These are phyloP conservation scores for Haplosporangium sp. DNA, from an alignment of 371 early-diverging fungal species.

Conservation along the genomic window DNA sequence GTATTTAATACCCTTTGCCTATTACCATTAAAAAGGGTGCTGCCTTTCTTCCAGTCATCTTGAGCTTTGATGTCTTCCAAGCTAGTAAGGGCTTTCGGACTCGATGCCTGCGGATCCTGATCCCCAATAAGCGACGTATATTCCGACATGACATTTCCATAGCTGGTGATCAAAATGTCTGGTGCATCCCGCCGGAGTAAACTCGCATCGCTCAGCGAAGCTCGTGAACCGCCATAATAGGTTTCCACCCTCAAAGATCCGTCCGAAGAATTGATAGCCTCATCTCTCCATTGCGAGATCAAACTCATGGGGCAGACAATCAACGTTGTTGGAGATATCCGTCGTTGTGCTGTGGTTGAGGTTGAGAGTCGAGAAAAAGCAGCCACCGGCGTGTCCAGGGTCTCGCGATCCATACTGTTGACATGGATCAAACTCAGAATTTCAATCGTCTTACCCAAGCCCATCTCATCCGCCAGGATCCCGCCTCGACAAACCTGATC, in stretches of 20 bases:
- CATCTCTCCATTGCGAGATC: conserved; percentile 80
- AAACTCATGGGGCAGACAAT: conserved; percentile 80
- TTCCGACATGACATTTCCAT: conserved; percentile 69
- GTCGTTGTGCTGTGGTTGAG: conserved; percentile 15
- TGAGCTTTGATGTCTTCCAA: conserved; percentile 31
- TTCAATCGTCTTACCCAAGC: conserved; percentile 91
- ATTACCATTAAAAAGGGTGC: conserved; percentile 55
- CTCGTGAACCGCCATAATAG: conserved; percentile 67
- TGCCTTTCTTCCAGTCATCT: conserved; percentile 36
- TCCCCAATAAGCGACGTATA: conserved; percentile 22
- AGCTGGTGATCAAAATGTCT: conserved; percentile 75
- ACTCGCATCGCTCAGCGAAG: conserved; percentile 5
- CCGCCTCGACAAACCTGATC: conserved; percentile 71
- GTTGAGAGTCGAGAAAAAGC: conserved; percentile 45
- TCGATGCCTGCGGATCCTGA: neutral
- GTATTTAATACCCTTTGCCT: neutral
- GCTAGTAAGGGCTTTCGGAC: conserved; percentile 2
- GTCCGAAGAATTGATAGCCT: conserved; percentile 63
- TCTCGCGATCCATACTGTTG: conserved; percentile 52
- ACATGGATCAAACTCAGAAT: conserved; percentile 79
- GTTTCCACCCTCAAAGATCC: conserved; percentile 60
- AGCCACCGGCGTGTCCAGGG: conserved; percentile 27
- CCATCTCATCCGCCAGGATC: conserved; percentile 89
- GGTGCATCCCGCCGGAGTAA: conserved; percentile 58
- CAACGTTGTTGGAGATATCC: conserved; percentile 64